A percentile compares a stretch with the other conserved stretches of the same genome.
phyloP scores from a whole-genome alignment of 2,329 filamentous ascomycete species.

The Botrytis porri region DNA sequence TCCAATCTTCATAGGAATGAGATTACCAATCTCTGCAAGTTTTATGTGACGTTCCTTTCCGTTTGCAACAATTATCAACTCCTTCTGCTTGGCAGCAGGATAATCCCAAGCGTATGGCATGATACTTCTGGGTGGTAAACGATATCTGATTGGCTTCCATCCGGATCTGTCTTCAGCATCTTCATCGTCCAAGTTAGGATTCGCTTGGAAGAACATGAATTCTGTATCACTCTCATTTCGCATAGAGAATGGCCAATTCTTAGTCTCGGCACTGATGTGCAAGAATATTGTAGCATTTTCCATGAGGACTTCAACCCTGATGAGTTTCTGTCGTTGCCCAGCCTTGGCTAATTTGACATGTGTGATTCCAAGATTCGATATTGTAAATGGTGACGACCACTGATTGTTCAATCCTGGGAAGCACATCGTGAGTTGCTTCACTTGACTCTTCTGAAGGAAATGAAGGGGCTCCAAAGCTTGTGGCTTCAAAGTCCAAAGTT shows the following conservation, averaged over 20 bases:
- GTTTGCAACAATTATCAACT: slow-evolving; percentile 77
- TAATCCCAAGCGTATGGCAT: slow-evolving; percentile 99
- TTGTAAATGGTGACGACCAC: slow-evolving; percentile 97
- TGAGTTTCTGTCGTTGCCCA: slow-evolving; percentile 82
- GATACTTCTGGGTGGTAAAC: slow-evolving; percentile 88
- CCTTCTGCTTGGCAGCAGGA: slow-evolving; percentile 93
- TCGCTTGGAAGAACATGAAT: slow-evolving; percentile 93
- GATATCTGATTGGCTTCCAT: slow-evolving; percentile 90
- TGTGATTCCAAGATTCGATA: slow-evolving; percentile 87
- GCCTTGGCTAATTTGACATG: slow-evolving; percentile 92
- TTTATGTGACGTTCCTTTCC: slow-evolving; percentile 88
- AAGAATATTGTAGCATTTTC: slow-evolving; percentile 93
- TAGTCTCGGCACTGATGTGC: slow-evolving; percentile 83
- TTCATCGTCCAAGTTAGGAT: slow-evolving; percentile 90
- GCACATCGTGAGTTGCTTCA: slow-evolving; percentile 89
- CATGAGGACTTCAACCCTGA: slow-evolving; percentile 85
- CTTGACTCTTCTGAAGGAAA: slow-evolving; percentile 77
- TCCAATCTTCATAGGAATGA: slow-evolving; percentile 90
- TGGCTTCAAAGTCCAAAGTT: slow-evolving; percentile 72
- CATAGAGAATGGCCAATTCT: slow-evolving; percentile 98
- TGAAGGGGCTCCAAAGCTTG: slow-evolving; percentile 83
- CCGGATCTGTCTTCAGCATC: slow-evolving; percentile 78
- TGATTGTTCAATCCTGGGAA: slow-evolving; percentile 94
- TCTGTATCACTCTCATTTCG: slow-evolving; percentile 96
- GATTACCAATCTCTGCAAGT: slow-evolving; percentile 91